Base-by-base conservation (phyloP, 129 eudicot genomes). In the Gnaphalium uliginosum region DNA sequence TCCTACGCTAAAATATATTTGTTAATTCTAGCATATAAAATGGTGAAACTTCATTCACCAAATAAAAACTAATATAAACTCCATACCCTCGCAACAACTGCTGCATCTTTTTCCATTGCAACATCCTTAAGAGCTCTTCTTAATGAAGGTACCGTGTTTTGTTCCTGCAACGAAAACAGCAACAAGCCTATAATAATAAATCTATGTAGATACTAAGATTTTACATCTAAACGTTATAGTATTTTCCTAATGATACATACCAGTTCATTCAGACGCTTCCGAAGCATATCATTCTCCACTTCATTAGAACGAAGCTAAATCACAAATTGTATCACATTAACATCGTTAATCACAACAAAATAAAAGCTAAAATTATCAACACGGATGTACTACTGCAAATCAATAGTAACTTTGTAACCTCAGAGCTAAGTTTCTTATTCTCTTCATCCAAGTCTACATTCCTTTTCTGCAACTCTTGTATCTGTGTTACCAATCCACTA, bases 101-200 rank as follows among this genome's bases (percentile, higher is more conserved):
- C 99, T 39, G 99, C 99, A 86, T 94, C 99, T 63, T 94, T 94
- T 82, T 89, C 97, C 99, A 94, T 91, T 0, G 99, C 97, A 77
- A 94, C 96, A 81, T 94, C 99, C 84, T 76, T 91, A 57, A 94
- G 91, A 72, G 98, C 96, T 86, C 89, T 94, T 75, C 99, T 81
- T 68, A 94, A 82, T 33, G 97, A 89, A 21, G 99, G 99, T 74
- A 94, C 90, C 32, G 89, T 87, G 62, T 76, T 91, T 71, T 83
- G 87, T 81, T 94, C 97, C 98, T 94, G 90, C 71, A 79, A 79
- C 37, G 43, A 29, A 33, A 65, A 54, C 51, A 69, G 59, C 43
- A 30, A 30, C 6, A 79, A 39, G 17, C 46, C 48, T 24, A 33
- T 10, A 33, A 9, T 39, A 39, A 39, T 39, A 9, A 39, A 39